These are phyloP conservation scores for Strobilomyces echinocephalus DNA, from an alignment of 768 basidiomycete genomes.

Conservation along the genomic window DNA sequence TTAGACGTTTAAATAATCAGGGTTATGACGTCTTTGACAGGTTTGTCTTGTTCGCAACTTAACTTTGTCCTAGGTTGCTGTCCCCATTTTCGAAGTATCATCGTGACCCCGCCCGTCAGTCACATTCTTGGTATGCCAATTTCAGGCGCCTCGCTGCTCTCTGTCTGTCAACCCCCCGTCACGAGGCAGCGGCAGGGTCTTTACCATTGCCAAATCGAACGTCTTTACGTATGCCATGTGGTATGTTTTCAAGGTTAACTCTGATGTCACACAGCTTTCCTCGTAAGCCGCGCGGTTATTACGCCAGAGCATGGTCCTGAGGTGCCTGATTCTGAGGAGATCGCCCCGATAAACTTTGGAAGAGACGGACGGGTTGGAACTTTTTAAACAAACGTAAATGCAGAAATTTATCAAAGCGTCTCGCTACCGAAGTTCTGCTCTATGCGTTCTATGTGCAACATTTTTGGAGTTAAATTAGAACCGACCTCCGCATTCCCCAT, in stretches of 20 bases:
- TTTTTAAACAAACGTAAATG: not conserved
- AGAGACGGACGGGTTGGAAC: not conserved
- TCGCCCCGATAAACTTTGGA: slow-evolving; percentile 27
- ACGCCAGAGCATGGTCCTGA: slow-evolving; percentile 8
- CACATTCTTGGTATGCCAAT: slow-evolving; percentile 19
- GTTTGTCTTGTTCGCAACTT: slow-evolving; percentile 15
- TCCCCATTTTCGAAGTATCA: slow-evolving; percentile 7
- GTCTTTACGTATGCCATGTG: slow-evolving; percentile 22
- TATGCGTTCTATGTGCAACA: slow-evolving; percentile 9
- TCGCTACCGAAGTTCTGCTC: slow-evolving; percentile 5
- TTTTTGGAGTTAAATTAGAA: slow-evolving; percentile 10
- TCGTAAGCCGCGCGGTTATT: slow-evolving; percentile 14
- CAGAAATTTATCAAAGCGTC: not conserved
- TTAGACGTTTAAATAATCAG: slow-evolving; percentile 16
- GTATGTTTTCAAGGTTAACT: slow-evolving; percentile 27
- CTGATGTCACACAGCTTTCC: slow-evolving; percentile 9
- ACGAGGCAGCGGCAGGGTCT: slow-evolving; percentile 22
- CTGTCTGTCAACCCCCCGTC: slow-evolving; percentile 4
- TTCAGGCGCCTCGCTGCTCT: slow-evolving; percentile 5
- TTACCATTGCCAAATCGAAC: slow-evolving; percentile 10
- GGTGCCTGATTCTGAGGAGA: slow-evolving; percentile 26
- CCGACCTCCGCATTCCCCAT: not conserved
- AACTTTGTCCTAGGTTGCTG: slow-evolving; percentile 20
- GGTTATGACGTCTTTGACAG: slow-evolving; percentile 25
- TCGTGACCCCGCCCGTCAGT: slow-evolving; percentile 1